These are phyloP conservation scores for Taphrina populina DNA, from an alignment of 1,139 yeast species.

Conservation along the genomic window DNA sequence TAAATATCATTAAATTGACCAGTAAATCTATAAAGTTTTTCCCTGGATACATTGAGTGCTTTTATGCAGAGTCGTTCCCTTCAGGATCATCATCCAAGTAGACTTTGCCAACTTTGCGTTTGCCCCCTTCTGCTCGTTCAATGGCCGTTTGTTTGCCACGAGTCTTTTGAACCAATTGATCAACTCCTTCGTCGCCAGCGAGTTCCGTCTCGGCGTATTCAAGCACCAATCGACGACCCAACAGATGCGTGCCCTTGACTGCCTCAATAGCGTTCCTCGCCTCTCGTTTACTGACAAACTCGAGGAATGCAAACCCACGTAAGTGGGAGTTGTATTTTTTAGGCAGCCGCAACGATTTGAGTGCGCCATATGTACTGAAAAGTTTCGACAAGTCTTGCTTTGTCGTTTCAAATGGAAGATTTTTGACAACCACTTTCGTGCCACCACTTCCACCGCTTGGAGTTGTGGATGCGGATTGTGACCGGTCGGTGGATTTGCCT, in stretches of 20 bases:
- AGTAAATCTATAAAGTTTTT: too few species aligned
- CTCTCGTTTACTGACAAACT: conserved; percentile 80
- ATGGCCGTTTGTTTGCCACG: conserved; percentile 11
- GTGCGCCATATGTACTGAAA: conserved; percentile 78
- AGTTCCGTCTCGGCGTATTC: conserved; percentile 63
- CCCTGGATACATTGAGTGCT: too few species aligned
- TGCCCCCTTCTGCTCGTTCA: conserved; percentile 15
- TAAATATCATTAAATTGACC: too few species aligned
- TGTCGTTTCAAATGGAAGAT: conserved; percentile 93
- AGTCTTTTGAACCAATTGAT: conserved; percentile 19
- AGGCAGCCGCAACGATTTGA: conserved; percentile 93
- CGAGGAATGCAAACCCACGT: conserved; percentile 97
- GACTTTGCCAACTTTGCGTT: conserved; percentile 25
- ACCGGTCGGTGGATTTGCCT: conserved; percentile 53
- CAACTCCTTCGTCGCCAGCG: conserved; percentile 27
- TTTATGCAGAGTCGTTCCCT: too few species aligned
- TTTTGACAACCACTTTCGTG: conserved; percentile 84
- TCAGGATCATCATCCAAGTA: conserved; percentile 13
- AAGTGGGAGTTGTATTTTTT: conserved; percentile 92
- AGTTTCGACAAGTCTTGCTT: conserved; percentile 86
- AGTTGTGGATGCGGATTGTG: too few species aligned
- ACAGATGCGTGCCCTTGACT: conserved; percentile 90
- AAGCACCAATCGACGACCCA: conserved; percentile 94
- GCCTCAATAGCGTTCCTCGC: conserved; percentile 96
- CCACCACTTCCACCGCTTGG: conserved; percentile 46